Conservation (phyloP, 2,329 filamentous ascomycete species). For the Aspergillus felis region DNA sequence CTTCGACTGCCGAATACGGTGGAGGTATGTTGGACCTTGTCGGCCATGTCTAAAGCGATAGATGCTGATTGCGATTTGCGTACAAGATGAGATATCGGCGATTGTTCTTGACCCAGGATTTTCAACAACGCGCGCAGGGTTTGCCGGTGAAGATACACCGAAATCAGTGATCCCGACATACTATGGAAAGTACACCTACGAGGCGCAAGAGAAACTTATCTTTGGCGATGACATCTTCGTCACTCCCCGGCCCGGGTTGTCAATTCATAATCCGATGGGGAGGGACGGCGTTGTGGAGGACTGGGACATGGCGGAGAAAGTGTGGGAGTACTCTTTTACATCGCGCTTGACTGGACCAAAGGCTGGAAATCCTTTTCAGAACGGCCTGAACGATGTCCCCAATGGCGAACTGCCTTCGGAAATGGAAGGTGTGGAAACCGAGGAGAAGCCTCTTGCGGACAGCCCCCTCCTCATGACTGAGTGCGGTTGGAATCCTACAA, state of each 20-base stretch:
- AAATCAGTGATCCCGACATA: slow-evolving; percentile 89
- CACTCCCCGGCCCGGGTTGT: slow-evolving; percentile 68
- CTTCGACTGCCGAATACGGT: slow-evolving; percentile 46
- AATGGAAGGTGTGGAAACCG: slow-evolving; percentile 57
- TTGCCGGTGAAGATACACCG: slow-evolving; percentile 94
- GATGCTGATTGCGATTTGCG: slow-evolving; percentile 6
- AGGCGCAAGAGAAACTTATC: slow-evolving; percentile 55
- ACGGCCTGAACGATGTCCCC: slow-evolving; percentile 70
- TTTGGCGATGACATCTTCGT: slow-evolving; percentile 91
- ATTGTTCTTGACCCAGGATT: slow-evolving; percentile 95
- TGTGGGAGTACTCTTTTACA: slow-evolving; percentile 92
- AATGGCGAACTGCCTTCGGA: slow-evolving; percentile 56
- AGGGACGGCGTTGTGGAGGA: slow-evolving; percentile 88
- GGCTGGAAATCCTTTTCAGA: slow-evolving; percentile 65
- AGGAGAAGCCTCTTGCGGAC: slow-evolving; percentile 77
- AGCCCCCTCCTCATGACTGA: slow-evolving; percentile 92
- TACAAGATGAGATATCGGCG: slow-evolving; percentile 88
- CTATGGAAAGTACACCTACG: slow-evolving; percentile 64
- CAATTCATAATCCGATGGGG: slow-evolving; percentile 89
- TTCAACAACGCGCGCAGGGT: slow-evolving; percentile 85
- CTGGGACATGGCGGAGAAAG: slow-evolving; percentile 83
- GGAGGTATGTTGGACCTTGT: slow-evolving; percentile 39
- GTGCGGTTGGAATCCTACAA: slow-evolving; percentile 83
- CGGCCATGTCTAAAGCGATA: slow-evolving; percentile 6
- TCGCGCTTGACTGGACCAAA: slow-evolving; percentile 78